Evolutionary conservation across 2,329 filamentous ascomycete genomes (phyloP), one percentile per base, ranked within the genome.

Genomic region (Alternaria sp.): DNA sequence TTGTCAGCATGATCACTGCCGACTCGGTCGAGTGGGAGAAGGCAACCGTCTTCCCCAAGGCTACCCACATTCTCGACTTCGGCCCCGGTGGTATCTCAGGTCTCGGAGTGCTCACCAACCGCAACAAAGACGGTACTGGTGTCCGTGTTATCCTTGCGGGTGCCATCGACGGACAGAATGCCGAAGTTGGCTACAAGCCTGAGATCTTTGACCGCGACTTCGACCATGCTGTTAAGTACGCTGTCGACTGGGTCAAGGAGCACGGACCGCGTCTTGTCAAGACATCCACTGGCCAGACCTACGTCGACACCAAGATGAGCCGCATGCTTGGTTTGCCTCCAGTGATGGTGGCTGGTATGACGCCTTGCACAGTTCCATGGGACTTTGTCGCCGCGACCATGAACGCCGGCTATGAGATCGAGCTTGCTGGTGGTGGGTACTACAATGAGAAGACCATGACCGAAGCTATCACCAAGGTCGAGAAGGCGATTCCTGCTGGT

Each of bases 71-170:
- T 60, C 84, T 99, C 56, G 96, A 99, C 83, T 98, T 99, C 73
- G 96, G 96, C 50, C 96, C 96, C 21, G 96, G 96, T 75, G 96
- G 96, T 66, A 96, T 98, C 68, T 99, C 96, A 23, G 96, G 96
- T 68, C 90, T 99, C 21, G 96, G 96, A 76, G 92, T 97, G 49
- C 85, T 99, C 67, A 99, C 96, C 61, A 98, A 97, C 86, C 93
- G 96, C 74, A 99, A 98, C 87, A 99, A 99, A 85, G 96, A 99
- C 80, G 96, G 96, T 67, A 98, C 93, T 61, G 96, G 96, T 74
- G 96, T 99, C 36, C 93, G 95, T 65, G 94, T 99, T 69, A 97
- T 99, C 69, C 87, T 99, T 62, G 96, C 93, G 46, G 96, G 96
- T 67, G 88, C 93, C n/a, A 91, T 99, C 73, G 92, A 95, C 74